Evolutionary conservation across 2,329 filamentous ascomycete species (phyloP).

Genomic region (Didymella pinodella): DNA sequence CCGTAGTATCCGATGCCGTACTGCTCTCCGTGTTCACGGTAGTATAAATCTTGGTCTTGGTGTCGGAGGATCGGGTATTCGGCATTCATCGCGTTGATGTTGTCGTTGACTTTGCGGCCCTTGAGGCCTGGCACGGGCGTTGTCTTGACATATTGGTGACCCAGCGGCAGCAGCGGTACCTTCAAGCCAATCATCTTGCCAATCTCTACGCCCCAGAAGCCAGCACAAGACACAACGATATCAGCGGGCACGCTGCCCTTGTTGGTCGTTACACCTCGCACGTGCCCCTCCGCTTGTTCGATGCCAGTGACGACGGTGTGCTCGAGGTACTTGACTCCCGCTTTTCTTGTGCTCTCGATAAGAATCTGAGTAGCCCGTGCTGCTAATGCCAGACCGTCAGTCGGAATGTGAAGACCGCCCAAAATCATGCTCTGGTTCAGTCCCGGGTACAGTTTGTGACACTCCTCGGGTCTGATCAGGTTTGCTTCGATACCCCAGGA

Average conservation of each 20-base stretch:
- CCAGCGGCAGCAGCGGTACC: slow-evolving; percentile 67
- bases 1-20: slow-evolving; percentile 71
- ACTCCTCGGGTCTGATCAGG: slow-evolving; percentile 62
- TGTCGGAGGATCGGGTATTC: slow-evolving; percentile 66
- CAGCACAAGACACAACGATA: slow-evolving; percentile 69
- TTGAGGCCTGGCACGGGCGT: slow-evolving; percentile 59
- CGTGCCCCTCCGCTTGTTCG: slow-evolving; percentile 56
- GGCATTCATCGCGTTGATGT: slow-evolving; percentile 59
- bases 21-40: slow-evolving; percentile 69
- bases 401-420: slow-evolving; percentile 67
- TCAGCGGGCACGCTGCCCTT: slow-evolving; percentile 63
- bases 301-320: slow-evolving; percentile 67
- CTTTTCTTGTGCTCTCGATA: slow-evolving; percentile 64
- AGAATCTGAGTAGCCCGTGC: slow-evolving; percentile 68
- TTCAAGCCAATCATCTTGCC: slow-evolving; percentile 67
- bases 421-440: slow-evolving; percentile 63
- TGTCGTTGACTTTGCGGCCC: slow-evolving; percentile 51
- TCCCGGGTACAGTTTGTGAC: slow-evolving; percentile 62
- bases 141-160: slow-evolving; percentile 71
- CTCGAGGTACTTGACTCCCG: slow-evolving; percentile 66
- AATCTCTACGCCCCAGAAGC: slow-evolving; percentile 72
- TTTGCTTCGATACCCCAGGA: slow-evolving; percentile 68
- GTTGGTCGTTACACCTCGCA: slow-evolving; percentile 65
- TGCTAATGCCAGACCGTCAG: slow-evolving; percentile 67
- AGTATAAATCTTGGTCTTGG: slow-evolving; percentile 71